Conservation (phyloP, 1,139 yeast species). For the Hemisphaericaspora xylofermentans region DNA sequence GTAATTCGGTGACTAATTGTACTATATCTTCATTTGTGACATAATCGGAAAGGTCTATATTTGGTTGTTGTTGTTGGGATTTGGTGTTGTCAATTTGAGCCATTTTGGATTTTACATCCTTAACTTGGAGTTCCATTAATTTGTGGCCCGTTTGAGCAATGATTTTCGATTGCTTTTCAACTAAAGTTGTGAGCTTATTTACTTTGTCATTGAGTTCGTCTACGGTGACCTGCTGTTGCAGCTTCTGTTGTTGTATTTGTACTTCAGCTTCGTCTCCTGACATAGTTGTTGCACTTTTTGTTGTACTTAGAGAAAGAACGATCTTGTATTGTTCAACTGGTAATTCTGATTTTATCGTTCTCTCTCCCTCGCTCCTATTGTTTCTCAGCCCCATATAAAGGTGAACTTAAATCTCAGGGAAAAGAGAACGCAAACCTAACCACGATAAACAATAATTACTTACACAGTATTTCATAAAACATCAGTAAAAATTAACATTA, state of each 20-base stretch:
- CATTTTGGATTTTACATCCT: slow-evolving; percentile 42
- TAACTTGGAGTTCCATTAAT: slow-evolving; percentile 65
- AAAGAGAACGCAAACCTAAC: too few relatives aligned
- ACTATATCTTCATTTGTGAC: slow-evolving; percentile 82
- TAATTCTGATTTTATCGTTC: too few relatives aligned
- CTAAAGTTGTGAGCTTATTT: slow-evolving; percentile 46
- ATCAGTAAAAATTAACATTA: too few relatives aligned
- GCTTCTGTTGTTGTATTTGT: neutral
- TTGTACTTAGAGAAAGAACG: too few relatives aligned
- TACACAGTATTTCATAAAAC: too few relatives aligned
- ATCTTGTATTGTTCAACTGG: too few relatives aligned
- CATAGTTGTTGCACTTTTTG: neutral
- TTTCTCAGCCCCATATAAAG: too few relatives aligned
- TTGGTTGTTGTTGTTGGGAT: slow-evolving; percentile 6
- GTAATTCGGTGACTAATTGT: slow-evolving; percentile 83
- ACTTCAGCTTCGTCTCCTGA: slow-evolving; percentile 2
- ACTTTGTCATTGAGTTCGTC: slow-evolving; percentile 40
- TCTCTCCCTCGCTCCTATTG: too few relatives aligned
- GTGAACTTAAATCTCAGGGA: too few relatives aligned
- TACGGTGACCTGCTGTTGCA: neutral
- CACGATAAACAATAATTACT: too few relatives aligned
- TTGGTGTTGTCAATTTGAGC: slow-evolving; percentile 24
- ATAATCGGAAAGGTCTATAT: slow-evolving; percentile 56
- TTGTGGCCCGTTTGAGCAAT: slow-evolving; percentile 72
- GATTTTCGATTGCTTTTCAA: slow-evolving; percentile 45